phyloP scores from a whole-genome alignment of 352 stramenopile genomes.

The Pythium dissimile region DNA sequence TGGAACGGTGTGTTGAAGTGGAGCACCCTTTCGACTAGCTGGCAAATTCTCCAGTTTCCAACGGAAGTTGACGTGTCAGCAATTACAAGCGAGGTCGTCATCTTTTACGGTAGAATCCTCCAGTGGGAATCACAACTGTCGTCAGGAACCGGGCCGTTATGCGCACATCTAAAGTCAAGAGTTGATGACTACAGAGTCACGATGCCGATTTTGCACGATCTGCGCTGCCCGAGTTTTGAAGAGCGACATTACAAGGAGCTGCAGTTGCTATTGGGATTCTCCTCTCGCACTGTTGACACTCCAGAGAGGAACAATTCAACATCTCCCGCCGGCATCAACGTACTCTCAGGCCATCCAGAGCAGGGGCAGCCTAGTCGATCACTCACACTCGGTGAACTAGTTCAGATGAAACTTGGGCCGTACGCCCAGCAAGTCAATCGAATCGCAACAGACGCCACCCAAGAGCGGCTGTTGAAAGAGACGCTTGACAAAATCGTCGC shows the following conservation, averaged over 20 bases:
- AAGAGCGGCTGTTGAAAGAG: conserved; percentile 86
- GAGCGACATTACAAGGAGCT: conserved; percentile 59
- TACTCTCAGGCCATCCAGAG: neutral
- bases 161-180: conserved; percentile 56
- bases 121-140: conserved; percentile 52
- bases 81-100: conserved; percentile 65
- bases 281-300: conserved; percentile 32
- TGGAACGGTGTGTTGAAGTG: conserved; percentile 79
- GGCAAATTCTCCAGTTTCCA: conserved; percentile 51
- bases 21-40: conserved; percentile 39
- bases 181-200: conserved; percentile 83
- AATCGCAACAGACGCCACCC: conserved; percentile 82
- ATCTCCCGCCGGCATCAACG: neutral
- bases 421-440: conserved; percentile 76
- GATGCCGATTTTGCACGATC: conserved; percentile 69
- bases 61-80: conserved; percentile 58
- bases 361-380: neutral
- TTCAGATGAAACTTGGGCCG: conserved; percentile 73
- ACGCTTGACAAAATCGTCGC: conserved; percentile 85
- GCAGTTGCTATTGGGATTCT: conserved; percentile 71
- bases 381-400: conserved; percentile 79
- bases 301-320: neutral
- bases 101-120: conserved; percentile 49
- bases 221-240: conserved; percentile 57
- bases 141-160: conserved; percentile 42